Evolutionary conservation across 177 flowering plant genomes (phyloP).

Genomic region (Vitis hybrid): DNA sequence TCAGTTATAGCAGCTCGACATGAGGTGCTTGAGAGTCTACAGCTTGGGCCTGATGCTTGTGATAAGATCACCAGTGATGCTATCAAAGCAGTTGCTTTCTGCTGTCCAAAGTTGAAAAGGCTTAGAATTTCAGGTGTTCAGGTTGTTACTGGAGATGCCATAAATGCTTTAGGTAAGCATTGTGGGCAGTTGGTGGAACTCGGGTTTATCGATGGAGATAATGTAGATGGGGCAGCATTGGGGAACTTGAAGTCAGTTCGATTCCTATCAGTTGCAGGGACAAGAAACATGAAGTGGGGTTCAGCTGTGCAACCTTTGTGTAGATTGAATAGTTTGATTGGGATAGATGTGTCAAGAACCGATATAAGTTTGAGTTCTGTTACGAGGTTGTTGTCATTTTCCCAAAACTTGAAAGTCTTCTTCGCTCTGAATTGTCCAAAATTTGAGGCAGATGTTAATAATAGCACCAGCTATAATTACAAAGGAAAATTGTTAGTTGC

Average conservation of each 20-base stretch:
- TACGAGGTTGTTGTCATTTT: conserved; percentile 54
- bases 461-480: conserved; percentile 10
- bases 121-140: conserved; percentile 80
- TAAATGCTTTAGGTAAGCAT: conserved; percentile 68
- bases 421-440: conserved; percentile 76
- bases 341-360: conserved; percentile 90
- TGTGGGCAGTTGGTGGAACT: conserved; percentile 73
- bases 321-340: conserved; percentile 65
- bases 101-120: conserved; percentile 73
- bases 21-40: conserved; percentile 74
- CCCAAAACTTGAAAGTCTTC: conserved; percentile 70
- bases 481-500: conserved; percentile 73
- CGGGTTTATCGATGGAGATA: conserved; percentile 80
- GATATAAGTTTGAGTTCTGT: conserved; percentile 60
- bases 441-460: conserved; percentile 60
- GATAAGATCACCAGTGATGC: conserved; percentile 88
- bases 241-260: conserved; percentile 59
- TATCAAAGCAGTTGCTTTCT: conserved; percentile 63
- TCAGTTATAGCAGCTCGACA: conserved; percentile 90
- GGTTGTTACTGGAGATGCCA: conserved; percentile 69
- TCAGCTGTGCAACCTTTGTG: conserved; percentile 59
- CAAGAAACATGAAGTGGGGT: conserved; percentile 71
- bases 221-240: conserved; percentile 67
- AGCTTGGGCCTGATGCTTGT: conserved; percentile 90
- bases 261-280: conserved; percentile 86